phyloP scores from a whole-genome alignment of 148 eudicot species.

The Rhododendron molle region DNA sequence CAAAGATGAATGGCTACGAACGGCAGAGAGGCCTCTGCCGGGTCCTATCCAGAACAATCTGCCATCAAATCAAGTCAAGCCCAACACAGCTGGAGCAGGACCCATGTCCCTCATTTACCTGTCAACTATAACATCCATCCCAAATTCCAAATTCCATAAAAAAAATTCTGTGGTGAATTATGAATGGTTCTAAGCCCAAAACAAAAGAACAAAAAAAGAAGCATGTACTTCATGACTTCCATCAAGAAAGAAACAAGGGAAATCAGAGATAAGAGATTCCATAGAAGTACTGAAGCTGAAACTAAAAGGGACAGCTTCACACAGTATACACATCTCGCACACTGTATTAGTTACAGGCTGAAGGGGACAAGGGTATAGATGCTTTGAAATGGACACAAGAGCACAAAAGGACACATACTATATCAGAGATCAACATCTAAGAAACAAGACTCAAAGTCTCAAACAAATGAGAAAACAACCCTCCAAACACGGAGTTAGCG shows the following conservation, averaged over 20 bases:
- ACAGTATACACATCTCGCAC: background rate
- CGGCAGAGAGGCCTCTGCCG: too few relatives aligned
- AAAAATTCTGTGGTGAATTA: conserved; percentile 5
- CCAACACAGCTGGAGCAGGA: conserved; percentile 17
- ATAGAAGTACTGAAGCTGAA: conserved; percentile 12
- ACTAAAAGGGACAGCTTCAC: conserved; percentile 23
- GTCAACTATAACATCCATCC: conserved; percentile 4
- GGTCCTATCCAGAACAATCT: conserved; percentile 23
- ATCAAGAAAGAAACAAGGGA: background rate
- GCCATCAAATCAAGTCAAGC: conserved; percentile 26
- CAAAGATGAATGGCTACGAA: too few relatives aligned
- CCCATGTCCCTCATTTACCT: conserved; percentile 16
- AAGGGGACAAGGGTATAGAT: background rate
- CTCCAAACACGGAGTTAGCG: background rate
- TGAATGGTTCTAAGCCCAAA: background rate
- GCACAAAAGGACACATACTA: background rate
- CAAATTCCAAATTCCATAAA: conserved; percentile 7
- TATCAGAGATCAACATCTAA: background rate
- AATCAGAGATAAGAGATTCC: background rate
- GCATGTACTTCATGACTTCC: background rate
- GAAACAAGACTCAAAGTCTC: background rate
- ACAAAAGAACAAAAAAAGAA: background rate
- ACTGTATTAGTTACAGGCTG: background rate
- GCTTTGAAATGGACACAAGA: background rate
- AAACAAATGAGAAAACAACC: background rate